phyloP scores from a whole-genome alignment of 306 rosid genomes.

The Casuarina cunninghamiana region DNA sequence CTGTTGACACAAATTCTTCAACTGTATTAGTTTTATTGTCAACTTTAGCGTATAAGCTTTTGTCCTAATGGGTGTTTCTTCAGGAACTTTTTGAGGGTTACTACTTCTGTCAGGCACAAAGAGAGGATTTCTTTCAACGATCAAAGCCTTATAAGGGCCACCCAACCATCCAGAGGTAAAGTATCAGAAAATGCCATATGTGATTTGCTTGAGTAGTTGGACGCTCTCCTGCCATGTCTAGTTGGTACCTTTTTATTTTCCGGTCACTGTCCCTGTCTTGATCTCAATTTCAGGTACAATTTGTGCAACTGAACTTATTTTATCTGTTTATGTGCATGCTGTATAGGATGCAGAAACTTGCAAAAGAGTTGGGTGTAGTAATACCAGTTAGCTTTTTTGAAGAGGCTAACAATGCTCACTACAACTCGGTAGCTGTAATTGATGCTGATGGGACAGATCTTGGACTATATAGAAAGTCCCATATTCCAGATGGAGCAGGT shows the following conservation, averaged over 20 bases:
- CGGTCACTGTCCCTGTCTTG: constrained; percentile 8
- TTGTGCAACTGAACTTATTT: constrained; percentile 22
- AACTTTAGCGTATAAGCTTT: not conserved
- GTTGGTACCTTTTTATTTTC: constrained; percentile 10
- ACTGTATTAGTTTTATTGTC: constrained; percentile 20
- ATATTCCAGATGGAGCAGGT: constrained; percentile 98
- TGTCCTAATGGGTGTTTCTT: constrained; percentile 27
- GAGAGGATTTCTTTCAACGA: constrained; percentile 72
- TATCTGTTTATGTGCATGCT: constrained; percentile 31
- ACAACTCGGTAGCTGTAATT: constrained; percentile 80
- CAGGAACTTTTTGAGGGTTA: constrained; percentile 96
- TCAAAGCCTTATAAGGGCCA: constrained; percentile 84
- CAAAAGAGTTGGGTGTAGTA: constrained; percentile 81
- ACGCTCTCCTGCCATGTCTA: constrained; percentile 8
- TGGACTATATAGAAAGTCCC: constrained; percentile 93
- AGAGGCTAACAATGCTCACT: constrained; percentile 97
- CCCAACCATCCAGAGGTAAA: constrained; percentile 86
- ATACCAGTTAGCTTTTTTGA: constrained; percentile 95
- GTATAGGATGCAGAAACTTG: constrained; percentile 81
- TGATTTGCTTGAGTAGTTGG: constrained; percentile 15
- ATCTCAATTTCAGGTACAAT: constrained; percentile 12
- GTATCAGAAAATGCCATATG: constrained; percentile 16
- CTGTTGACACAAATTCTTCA: not conserved
- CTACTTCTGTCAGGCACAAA: constrained; percentile 97
- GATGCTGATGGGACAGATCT: constrained; percentile 97